Evolutionary conservation across 768 basidiomycete genomes (phyloP), one percentile per base, ranked within the genome.

Genomic region (Amanita phalloides): DNA sequence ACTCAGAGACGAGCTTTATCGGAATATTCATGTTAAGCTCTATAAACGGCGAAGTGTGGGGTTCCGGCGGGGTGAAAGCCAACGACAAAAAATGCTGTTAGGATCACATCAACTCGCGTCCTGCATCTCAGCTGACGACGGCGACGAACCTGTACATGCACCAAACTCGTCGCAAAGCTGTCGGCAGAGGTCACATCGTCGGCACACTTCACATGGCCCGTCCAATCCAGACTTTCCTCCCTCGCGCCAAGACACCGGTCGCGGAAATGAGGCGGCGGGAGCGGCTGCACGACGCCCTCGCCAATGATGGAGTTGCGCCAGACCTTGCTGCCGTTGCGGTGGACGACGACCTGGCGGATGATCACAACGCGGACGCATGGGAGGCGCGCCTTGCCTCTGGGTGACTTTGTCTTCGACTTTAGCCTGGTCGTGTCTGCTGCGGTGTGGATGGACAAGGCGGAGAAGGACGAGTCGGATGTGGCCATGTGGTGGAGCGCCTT

Each of bases 1-100:
- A 64, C 54, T 86, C 80, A 1, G 82, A 82, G 35, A 78, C 80
- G 28, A 86, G 60, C 47, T 73, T 70, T 45, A 84, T 76, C 1
- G 79, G 75, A 53, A 78, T 68, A 10, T 67, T 67, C 45, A 79
- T 58, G 59, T 74, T 74, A 14, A 72, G 52, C 49, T 57, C 51
- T 60, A 64, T 25, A 60, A 74, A 51, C 57, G 73, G 57, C 37
- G 69, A 63, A 57, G 61, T 57, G 60, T 60, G 55, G 55, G 66
- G 58, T 56, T 54, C 62, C 10, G 63, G 61, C 14, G 79, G 75
- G n/a, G 67, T 57, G 42, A 84, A 56, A 3, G 69, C 65, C 23
- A 84, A 61, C 13, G 72, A 68, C 28, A 86, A 70, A 53, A 73
- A 83, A 57, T 86, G 82, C 83, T 84, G 55, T 43, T 17, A 46